Evolutionary conservation across 768 basidiomycete species (phyloP).

Genomic region (Rhodotorula kratochvilovae): DNA sequence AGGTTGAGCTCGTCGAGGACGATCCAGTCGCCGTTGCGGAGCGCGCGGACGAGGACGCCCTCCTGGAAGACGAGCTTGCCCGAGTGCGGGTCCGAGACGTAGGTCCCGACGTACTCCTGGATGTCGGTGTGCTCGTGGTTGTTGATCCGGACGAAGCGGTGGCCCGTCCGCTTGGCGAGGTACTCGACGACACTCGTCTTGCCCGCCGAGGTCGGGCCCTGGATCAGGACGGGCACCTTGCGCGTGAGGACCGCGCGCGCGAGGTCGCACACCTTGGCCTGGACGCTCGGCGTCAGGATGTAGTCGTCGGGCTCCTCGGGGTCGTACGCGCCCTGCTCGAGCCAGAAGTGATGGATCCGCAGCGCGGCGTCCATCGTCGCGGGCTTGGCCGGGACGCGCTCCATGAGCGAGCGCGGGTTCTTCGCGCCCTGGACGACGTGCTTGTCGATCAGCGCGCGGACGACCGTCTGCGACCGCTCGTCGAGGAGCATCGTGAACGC

Average conservation of each 20-base stretch:
- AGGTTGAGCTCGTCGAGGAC: constrained; percentile 96
- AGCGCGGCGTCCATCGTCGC: constrained; percentile 46
- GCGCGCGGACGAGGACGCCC: constrained; percentile 84
- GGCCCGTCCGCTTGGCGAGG: constrained; percentile 84
- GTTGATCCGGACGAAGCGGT: constrained; percentile 95
- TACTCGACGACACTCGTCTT: constrained; percentile 98
- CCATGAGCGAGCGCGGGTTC: constrained; percentile 70
- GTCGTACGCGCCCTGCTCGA: constrained; percentile 69
- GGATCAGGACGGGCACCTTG: constrained; percentile 89
- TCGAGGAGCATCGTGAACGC: constrained; percentile 95
- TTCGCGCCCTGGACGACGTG: constrained; percentile 73
- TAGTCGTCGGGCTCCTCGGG: constrained; percentile 65
- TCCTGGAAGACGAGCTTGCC: constrained; percentile 95
- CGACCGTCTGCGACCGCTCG: constrained; percentile 61
- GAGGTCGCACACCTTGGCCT: constrained; percentile 88
- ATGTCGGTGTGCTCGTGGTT: constrained; percentile 99
- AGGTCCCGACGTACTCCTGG: constrained; percentile 95
- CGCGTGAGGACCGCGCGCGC: constrained; percentile 82
- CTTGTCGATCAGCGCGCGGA: constrained; percentile 65
- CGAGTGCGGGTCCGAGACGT: constrained; percentile 82
- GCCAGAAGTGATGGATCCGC: constrained; percentile 86
- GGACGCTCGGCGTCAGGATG: constrained; percentile 91
- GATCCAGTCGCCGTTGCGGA: constrained; percentile 91
- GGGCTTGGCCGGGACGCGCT: constrained; percentile 50
- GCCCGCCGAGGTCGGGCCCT: constrained; percentile 94